Percentiles rank a stretch among this genome's conserved stretches.
Evolutionary conservation across 306 rosid genomes (phyloP).

Genomic region (Trifolium pratense): DNA sequence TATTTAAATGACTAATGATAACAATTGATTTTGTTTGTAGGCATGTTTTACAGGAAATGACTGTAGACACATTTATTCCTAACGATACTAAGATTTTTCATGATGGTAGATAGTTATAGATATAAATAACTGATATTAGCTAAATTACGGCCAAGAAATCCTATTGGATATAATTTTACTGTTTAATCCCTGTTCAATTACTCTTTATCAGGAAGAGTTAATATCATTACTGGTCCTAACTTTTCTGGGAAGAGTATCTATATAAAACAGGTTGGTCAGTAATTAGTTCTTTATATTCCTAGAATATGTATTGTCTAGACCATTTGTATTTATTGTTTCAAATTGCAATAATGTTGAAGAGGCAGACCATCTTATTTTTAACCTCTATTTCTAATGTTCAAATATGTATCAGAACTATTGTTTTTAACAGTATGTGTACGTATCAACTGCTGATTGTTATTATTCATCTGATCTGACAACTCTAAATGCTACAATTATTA

Average conservation of each 20-base stretch:
- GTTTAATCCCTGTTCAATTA: constrained; percentile 22
- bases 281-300: constrained; percentile 29
- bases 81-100: constrained; percentile 76
- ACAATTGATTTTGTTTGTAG: constrained; percentile 53
- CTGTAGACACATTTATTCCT: constrained; percentile 96
- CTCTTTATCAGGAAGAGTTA: constrained; percentile 77
- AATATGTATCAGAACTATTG: constrained; percentile 33
- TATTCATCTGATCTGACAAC: constrained; percentile 38
- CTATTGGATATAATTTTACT: constrained; percentile 32
- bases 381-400: constrained; percentile 5
- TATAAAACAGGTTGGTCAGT: constrained; percentile 94
- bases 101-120: constrained; percentile 64
- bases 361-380: constrained; percentile 31
- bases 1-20: constrained; percentile 37
- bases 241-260: constrained; percentile 98
- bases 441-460: constrained; percentile 1
- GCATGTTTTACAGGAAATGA: constrained; percentile 97
- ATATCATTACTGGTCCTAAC: constrained; percentile 93
- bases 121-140: constrained; percentile 32
- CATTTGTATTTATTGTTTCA: constrained; percentile 24
- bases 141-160: constrained; percentile 29
- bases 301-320: constrained; percentile 17
- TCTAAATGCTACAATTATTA: constrained; percentile 5
- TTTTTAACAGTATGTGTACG: neutral
- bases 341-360: constrained; percentile 19